phyloP scores from a whole-genome alignment of 2,329 filamentous ascomycete genomes.

The Diaporthe ampelina region DNA sequence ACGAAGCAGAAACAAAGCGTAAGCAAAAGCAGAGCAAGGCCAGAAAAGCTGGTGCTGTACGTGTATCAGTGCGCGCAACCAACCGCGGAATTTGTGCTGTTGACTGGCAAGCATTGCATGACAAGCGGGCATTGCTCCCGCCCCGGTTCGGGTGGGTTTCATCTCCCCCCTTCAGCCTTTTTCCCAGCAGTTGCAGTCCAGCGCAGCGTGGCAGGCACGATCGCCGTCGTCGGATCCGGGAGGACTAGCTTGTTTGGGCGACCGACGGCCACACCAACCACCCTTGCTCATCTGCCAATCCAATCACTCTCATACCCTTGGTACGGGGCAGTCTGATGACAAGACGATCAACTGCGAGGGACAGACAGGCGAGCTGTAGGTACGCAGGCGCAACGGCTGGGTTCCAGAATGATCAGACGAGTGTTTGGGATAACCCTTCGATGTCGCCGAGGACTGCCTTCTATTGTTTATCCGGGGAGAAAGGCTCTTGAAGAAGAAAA shows the following conservation, averaged over 20 bases:
- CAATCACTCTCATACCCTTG: constrained; percentile 6
- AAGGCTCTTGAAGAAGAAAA: background rate
- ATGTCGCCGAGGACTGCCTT: background rate
- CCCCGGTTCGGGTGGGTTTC: constrained; percentile 16
- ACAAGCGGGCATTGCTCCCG: constrained; percentile 13
- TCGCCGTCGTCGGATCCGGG: background rate
- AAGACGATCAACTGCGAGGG: background rate
- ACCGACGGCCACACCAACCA: background rate
- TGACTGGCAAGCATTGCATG: constrained; percentile 1
- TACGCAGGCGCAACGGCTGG: no score
- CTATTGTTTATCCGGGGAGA: constrained; percentile 3
- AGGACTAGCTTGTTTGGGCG: constrained; percentile 28
- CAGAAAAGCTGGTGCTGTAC: background rate
- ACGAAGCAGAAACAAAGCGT: background rate
- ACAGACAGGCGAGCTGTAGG: no score
- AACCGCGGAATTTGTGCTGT: background rate
- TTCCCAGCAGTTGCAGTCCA: background rate
- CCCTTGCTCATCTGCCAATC: background rate
- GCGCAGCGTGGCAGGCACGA: constrained; percentile 1
- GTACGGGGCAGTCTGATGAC: background rate
- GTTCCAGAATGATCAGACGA: constrained; percentile 24
- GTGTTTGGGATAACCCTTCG: constrained; percentile 1
- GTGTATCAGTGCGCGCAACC: background rate
- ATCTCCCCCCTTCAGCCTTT: constrained; percentile 8
- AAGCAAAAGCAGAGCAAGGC: no score